These are phyloP conservation scores for Podila epigama DNA, from an alignment of 192 early-diverging fungal genomes.

Conservation along the genomic window DNA sequence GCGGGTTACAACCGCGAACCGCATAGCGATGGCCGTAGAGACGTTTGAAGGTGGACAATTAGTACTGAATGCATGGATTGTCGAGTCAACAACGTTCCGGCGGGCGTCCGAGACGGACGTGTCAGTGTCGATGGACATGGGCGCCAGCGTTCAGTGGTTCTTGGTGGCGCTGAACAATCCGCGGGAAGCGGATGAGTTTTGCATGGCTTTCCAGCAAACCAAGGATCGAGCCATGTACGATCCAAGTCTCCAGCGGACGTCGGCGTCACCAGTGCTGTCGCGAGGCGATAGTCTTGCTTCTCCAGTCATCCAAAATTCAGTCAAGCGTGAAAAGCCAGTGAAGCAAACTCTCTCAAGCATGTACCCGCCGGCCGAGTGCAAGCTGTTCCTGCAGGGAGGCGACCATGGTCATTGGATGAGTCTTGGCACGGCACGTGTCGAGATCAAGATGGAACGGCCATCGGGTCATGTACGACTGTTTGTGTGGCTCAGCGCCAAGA, in stretches of 20 bases:
- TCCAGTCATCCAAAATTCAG: conserved; percentile 17
- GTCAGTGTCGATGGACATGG: conserved; percentile 59
- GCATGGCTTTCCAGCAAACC: conserved; percentile 40
- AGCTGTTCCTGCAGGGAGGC: conserved; percentile 56
- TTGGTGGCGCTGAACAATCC: conserved; percentile 47
- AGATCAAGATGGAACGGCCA: conserved; percentile 58
- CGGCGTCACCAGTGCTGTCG: conserved; percentile 22
- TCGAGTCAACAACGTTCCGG: conserved; percentile 49
- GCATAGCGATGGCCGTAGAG: conserved; percentile 52
- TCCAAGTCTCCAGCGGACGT: conserved; percentile 19
- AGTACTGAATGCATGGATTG: conserved; percentile 64
- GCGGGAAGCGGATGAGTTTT: conserved; percentile 48
- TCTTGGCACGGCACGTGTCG: conserved; percentile 52
- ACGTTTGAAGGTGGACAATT: conserved; percentile 46
- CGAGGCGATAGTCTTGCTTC: conserved; percentile 41
- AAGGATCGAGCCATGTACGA: conserved; percentile 49
- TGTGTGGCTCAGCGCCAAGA: conserved; percentile 51
- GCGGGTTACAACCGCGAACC: conserved; percentile 44
- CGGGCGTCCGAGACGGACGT: conserved; percentile 56
- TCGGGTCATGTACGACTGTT: conserved; percentile 56
- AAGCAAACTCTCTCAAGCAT: conserved; percentile 37
- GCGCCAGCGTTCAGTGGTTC: conserved; percentile 55
- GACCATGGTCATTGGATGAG: conserved; percentile 62
- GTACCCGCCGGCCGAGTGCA: conserved; percentile 52
- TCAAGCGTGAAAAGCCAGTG: conserved; percentile 16